A percentile compares a stretch with the other conserved stretches of the same genome.
These are phyloP conservation scores for Aschersonia sp. DNA, from an alignment of 2,329 filamentous ascomycete species.

Conservation along the genomic window DNA sequence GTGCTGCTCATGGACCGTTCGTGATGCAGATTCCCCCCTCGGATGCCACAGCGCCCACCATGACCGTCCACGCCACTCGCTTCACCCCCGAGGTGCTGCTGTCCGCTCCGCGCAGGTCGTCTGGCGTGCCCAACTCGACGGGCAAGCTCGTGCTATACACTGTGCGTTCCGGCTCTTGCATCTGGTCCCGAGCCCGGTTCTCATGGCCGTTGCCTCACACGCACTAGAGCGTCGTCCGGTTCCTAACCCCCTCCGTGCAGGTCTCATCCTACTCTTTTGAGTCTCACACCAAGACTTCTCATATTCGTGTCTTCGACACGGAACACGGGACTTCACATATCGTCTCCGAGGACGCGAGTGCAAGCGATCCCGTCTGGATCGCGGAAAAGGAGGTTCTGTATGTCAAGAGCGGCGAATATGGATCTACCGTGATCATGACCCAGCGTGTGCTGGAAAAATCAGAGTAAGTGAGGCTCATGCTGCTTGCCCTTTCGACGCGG, in stretches of 20 bases:
- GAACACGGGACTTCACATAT: slow-evolving; percentile 48
- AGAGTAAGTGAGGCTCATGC: slow-evolving; percentile 14
- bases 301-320: slow-evolving; percentile 60
- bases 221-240: not conserved
- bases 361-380: slow-evolving; percentile 65
- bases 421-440: slow-evolving; percentile 30
- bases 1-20: no score
- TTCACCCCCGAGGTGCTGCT: slow-evolving; percentile 69
- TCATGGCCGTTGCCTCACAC: no score
- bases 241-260: slow-evolving; percentile 12
- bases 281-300: slow-evolving; percentile 50
- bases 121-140: slow-evolving; percentile 53
- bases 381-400: slow-evolving; percentile 46
- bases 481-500: not conserved
- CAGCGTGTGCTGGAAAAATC: slow-evolving; percentile 18
- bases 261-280: slow-evolving; percentile 70
- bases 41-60: slow-evolving; percentile 15
- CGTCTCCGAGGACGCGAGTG: slow-evolving; percentile 48
- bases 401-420: slow-evolving; percentile 35
- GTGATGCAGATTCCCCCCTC: no score
- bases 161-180: slow-evolving; percentile 15
- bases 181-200: no score
- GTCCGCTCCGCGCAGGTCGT: slow-evolving; percentile 57
- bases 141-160: slow-evolving; percentile 53
- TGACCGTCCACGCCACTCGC: slow-evolving; percentile 56